Percentiles rank a stretch among this genome's conserved stretches.
Conservation (phyloP, 805 yeast genomes). For the Ogataea zsoltii region DNA sequence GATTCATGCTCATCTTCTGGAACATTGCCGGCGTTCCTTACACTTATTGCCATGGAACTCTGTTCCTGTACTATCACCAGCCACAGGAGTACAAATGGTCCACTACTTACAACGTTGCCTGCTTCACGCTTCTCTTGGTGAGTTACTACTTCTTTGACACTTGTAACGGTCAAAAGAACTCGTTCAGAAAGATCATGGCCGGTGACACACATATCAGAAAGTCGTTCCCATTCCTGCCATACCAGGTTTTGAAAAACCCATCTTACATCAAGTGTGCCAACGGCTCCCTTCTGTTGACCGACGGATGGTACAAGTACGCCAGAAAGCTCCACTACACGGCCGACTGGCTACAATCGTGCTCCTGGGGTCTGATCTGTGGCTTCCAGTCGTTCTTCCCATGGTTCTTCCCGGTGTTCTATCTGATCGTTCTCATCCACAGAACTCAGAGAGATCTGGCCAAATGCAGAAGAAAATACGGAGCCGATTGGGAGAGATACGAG, state of each 20-base stretch:
- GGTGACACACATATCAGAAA: conserved; percentile 79
- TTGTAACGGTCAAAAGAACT: conserved; percentile 90
- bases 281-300: conserved; percentile 83
- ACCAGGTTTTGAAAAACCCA: conserved; percentile 80
- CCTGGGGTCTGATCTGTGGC: conserved; percentile 94
- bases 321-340: conserved; percentile 96
- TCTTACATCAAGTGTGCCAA: conserved; percentile 78
- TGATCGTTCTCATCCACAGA: conserved; percentile 84
- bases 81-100: conserved; percentile 84
- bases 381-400: conserved; percentile 87
- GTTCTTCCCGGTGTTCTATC: conserved; percentile 93
- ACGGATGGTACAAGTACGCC: conserved; percentile 94
- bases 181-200: conserved; percentile 79
- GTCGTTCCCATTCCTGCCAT: conserved; percentile 92
- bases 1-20: conserved; percentile 99
- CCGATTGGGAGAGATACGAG: conserved; percentile 86
- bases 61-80: conserved; percentile 78
- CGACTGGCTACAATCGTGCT: conserved; percentile 80
- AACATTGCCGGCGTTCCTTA: conserved; percentile 98
- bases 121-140: conserved; percentile 56
- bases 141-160: conserved; percentile 96
- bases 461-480: conserved; percentile 86
- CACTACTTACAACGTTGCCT: conserved; percentile 52
- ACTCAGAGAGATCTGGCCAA: conserved; percentile 84
- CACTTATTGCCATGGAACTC: conserved; percentile 93